Evolutionary conservation across 1,284 basidiomycete genomes (phyloP).

Genomic region (Ceratobasidium sp.): DNA sequence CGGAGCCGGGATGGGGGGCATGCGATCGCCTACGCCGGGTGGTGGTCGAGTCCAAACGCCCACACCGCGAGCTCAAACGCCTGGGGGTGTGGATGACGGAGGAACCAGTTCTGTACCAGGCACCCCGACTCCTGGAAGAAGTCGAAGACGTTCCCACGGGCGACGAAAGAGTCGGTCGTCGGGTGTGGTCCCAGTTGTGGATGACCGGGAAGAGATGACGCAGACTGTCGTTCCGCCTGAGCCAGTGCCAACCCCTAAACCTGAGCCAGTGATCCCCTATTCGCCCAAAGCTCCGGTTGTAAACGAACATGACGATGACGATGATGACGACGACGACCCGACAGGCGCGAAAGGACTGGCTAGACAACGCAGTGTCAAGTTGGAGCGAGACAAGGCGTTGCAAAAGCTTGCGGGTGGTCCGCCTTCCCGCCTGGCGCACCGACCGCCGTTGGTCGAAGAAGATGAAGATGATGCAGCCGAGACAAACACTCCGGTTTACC

Average conservation of each 20-base stretch:
- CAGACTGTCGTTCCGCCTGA: neutral
- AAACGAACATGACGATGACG: slow-evolving; percentile 23
- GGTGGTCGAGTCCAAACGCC: neutral
- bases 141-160: slow-evolving; percentile 19
- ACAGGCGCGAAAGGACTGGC: slow-evolving; percentile 1
- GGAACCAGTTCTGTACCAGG: slow-evolving; percentile 9
- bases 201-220: slow-evolving; percentile 42
- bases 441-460: slow-evolving; percentile 58
- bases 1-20: neutral
- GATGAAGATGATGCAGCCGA: slow-evolving; percentile 56
- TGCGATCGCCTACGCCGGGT: slow-evolving; percentile 22
- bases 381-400: slow-evolving; percentile 25
- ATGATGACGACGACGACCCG: slow-evolving; percentile 24
- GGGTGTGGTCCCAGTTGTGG: slow-evolving; percentile 32
- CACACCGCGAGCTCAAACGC: slow-evolving; percentile 4
- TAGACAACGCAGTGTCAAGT: slow-evolving; percentile 17
- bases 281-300: neutral
- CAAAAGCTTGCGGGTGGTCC: slow-evolving; percentile 32
- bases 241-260: slow-evolving; percentile 4
- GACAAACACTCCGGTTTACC: slow-evolving; percentile 62
- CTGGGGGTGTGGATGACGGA: slow-evolving; percentile 7
- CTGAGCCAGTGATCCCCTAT: neutral
- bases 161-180: slow-evolving; percentile 26
- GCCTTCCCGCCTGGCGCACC: slow-evolving; percentile 45
- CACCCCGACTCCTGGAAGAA: slow-evolving; percentile 15